A percentile compares a stretch with the other conserved stretches of the same genome.
These are phyloP conservation scores for Vitis vinifera DNA, from an alignment of 164 flowering plant species.

Conservation along the genomic window DNA sequence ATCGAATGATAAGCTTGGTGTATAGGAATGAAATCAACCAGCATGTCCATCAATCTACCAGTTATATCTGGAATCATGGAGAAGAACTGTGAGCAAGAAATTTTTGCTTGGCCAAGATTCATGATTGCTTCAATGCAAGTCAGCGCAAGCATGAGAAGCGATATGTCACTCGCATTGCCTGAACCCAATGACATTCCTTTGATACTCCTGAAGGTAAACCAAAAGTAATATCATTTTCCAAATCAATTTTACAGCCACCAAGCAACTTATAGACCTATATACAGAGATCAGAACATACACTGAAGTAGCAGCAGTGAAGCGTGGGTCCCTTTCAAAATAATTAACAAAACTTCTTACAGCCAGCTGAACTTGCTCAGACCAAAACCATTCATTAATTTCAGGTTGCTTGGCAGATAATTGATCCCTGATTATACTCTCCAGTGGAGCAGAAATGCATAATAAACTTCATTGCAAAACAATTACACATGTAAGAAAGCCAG, in stretches of 20 bases:
- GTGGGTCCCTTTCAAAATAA: slow-evolving; percentile 72
- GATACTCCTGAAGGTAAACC: slow-evolving; percentile 40
- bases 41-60: slow-evolving; percentile 92
- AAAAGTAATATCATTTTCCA: slow-evolving; percentile 9
- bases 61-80: slow-evolving; percentile 75
- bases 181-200: slow-evolving; percentile 39
- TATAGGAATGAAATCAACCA: slow-evolving; percentile 72
- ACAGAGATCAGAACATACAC: slow-evolving; percentile 47
- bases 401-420: slow-evolving; percentile 72
- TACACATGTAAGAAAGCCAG: not conserved
- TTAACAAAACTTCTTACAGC: slow-evolving; percentile 73
- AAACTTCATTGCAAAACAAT: slow-evolving; percentile 51
- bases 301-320: slow-evolving; percentile 68
- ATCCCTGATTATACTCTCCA: slow-evolving; percentile 78
- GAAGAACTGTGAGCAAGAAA: slow-evolving; percentile 81
- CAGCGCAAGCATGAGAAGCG: slow-evolving; percentile 82
- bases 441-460: slow-evolving; percentile 70
- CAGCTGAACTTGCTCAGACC: slow-evolving; percentile 80
- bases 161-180: slow-evolving; percentile 59
- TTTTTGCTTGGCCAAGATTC: slow-evolving; percentile 91
- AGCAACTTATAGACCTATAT: slow-evolving; percentile 2
- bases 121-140: slow-evolving; percentile 78
- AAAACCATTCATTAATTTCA: slow-evolving; percentile 86
- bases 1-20: slow-evolving; percentile 65
- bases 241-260: slow-evolving; percentile 9